Base-by-base conservation (phyloP, 2,329 filamentous ascomycete species). In the Xenoacremonium recifei region DNA sequence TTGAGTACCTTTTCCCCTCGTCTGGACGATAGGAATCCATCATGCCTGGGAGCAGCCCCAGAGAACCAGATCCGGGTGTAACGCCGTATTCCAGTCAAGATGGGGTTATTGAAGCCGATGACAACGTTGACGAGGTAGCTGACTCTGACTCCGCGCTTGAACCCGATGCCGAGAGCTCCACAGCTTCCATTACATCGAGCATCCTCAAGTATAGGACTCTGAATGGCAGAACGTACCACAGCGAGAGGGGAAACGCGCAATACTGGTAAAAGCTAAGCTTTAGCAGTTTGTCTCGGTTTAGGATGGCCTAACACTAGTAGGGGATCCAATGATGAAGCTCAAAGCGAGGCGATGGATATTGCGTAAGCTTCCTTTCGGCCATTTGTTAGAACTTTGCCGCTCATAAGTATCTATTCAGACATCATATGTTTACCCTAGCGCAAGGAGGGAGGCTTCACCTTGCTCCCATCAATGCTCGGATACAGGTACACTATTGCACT, bases 151-250 rank as follows among this genome's bases (percentile, higher is more conserved):
- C 23, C 9, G 23, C 23, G 7, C 23, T 27, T 7, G 23, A 13
- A 13, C 7, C 7, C 23, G 23, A 27, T 13, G 7, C 13, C 9
- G 9, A 10, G 4, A 45, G 34, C 27, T 44, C 42, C 5, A 41
- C 42, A 3, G 34, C 37, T 2, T 45, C 42, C 5, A n/a, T 45
- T 11, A 13, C 38, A 2, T 45, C 38, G 3, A 37, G 10, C 6
- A 45, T 45, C 21, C 42, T 41, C n/a, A 9, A 37, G 13, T 37
- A 44, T 18, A 35, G 37, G 13, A 20, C 17, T 21, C 13, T 44
- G 3, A 39, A 44, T 18, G 42, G 37, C 10, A 19, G 37, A 32
- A 20, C 36, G 21, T 40, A 37, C 10, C 37, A 40, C 11, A 44
- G 37, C 6, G 42, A 44, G 7, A 21, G n/a, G 7, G 42, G 33